Evolutionary conservation across 2,329 filamentous ascomycete genomes (phyloP).

Genomic region (Aspergillus luchuensis): DNA sequence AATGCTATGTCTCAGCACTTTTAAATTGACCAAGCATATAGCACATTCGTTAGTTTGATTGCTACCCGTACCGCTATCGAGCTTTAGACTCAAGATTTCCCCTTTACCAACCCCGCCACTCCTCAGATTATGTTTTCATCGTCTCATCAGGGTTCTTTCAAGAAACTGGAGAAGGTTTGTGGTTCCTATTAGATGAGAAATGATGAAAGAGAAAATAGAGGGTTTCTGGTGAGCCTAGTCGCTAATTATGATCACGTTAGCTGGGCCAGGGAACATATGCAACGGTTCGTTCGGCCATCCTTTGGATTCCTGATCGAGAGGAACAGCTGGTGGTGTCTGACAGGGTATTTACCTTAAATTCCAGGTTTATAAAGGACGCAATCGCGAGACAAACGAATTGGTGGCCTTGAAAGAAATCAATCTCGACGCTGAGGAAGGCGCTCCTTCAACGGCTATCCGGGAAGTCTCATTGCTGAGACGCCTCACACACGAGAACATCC

Average conservation of each 20-base stretch:
- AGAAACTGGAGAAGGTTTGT: slow-evolving; percentile 2
- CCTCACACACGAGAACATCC: slow-evolving; percentile 96
- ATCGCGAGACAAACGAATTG: neutral
- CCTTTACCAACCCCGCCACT: neutral
- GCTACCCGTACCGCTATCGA: neutral
- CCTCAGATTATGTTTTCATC: neutral
- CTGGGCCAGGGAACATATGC: slow-evolving; percentile 4
- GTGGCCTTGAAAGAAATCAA: neutral
- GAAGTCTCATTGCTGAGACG: slow-evolving; percentile 99
- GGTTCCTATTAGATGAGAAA: neutral
- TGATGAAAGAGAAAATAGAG: neutral
- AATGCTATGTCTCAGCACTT: neutral
- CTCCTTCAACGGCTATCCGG: slow-evolving; percentile 90
- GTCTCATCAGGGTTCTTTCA: neutral
- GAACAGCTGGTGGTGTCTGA: neutral
- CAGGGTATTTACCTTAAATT: neutral
- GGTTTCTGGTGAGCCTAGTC: neutral
- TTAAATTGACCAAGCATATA: neutral
- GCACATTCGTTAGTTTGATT: neutral
- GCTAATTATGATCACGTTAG: neutral
- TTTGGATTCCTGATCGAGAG: neutral
- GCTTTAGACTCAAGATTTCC: too few species aligned
- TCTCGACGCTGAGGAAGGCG: slow-evolving; percentile 72
- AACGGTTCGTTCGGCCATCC: neutral
- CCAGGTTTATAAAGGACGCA: slow-evolving; percentile 1